A percentile compares a stretch with the other conserved stretches of the same genome.
Evolutionary conservation across 1,139 yeast species (phyloP).

Genomic region (Dujonia santamariae): DNA sequence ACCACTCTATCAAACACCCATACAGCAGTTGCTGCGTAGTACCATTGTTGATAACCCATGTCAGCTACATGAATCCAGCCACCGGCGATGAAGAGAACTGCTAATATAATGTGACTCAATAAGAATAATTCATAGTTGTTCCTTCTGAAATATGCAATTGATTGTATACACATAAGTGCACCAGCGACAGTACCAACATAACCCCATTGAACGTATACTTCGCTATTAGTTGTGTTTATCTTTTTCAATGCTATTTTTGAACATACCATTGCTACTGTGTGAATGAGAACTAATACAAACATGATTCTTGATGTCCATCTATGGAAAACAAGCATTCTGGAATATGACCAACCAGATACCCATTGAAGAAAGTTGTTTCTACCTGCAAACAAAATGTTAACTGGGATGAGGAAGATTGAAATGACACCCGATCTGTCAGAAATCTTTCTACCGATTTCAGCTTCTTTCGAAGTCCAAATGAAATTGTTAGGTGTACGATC

Average conservation of each 20-base stretch:
- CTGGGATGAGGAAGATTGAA: slow-evolving; percentile 50
- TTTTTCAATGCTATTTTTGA: background rate
- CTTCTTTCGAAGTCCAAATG: slow-evolving; percentile 17
- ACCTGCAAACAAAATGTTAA: slow-evolving; percentile 56
- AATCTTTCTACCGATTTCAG: slow-evolving; percentile 30
- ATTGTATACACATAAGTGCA: slow-evolving; percentile 35
- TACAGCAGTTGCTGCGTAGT: slow-evolving; percentile 18
- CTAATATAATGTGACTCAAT: slow-evolving; percentile 37
- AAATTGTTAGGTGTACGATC: slow-evolving; percentile 27
- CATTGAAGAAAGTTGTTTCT: slow-evolving; percentile 56
- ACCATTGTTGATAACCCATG: slow-evolving; percentile 15
- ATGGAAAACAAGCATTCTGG: slow-evolving; percentile 57
- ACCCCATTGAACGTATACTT: slow-evolving; percentile 53
- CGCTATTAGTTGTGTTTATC: slow-evolving; percentile 14
- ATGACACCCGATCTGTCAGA: slow-evolving; percentile 60
- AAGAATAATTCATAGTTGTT: slow-evolving; percentile 46
- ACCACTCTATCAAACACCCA: slow-evolving; percentile 30
- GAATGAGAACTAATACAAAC: slow-evolving; percentile 35
- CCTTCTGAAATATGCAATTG: slow-evolving; percentile 27
- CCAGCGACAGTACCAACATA: slow-evolving; percentile 38
- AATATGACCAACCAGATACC: slow-evolving; percentile 59
- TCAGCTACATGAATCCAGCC: slow-evolving; percentile 39
- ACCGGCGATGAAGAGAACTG: slow-evolving; percentile 41
- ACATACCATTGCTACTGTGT: slow-evolving; percentile 28
- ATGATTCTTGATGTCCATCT: slow-evolving; percentile 56